phyloP scores from a whole-genome alignment of 257 asterid species.

The Fraxinus excelsior region DNA sequence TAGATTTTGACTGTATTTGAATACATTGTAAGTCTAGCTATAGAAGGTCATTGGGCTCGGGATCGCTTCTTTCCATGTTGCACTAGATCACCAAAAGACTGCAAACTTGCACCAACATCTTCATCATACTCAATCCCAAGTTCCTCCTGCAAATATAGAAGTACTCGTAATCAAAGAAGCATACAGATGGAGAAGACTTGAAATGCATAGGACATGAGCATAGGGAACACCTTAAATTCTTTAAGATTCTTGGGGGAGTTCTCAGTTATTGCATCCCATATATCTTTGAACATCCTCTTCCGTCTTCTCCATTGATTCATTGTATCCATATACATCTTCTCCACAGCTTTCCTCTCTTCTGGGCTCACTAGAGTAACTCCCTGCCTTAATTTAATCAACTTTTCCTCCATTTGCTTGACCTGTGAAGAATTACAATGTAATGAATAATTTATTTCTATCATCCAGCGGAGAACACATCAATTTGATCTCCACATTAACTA shows the following conservation, averaged over 20 bases:
- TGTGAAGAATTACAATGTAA: conserved; percentile 29
- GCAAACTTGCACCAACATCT: conserved; percentile 82
- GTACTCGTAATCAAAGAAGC: not conserved
- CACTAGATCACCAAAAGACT: conserved; percentile 56
- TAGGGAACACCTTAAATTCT: conserved; percentile 69
- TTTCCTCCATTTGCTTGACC: conserved; percentile 82
- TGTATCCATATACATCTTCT: conserved; percentile 46
- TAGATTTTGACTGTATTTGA: not conserved
- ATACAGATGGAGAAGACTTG: not conserved
- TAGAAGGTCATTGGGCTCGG: conserved; percentile 39
- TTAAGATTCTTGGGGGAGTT: conserved; percentile 85
- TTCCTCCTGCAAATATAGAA: conserved; percentile 62
- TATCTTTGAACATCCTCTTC: conserved; percentile 89
- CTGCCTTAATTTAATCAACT: conserved; percentile 68
- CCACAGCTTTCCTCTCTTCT: conserved; percentile 75
- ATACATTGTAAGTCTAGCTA: not conserved
- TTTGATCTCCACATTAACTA: conserved; percentile 19
- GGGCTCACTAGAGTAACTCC: conserved; percentile 87
- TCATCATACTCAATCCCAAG: conserved; percentile 93
- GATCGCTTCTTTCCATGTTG: conserved; percentile 63
- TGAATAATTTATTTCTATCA: conserved; percentile 7
- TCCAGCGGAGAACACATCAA: not conserved
- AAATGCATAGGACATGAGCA: not conserved
- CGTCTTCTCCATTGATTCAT: conserved; percentile 82
- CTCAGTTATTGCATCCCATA: conserved; percentile 95